A percentile compares a stretch with the other conserved stretches of the same genome.
phyloP scores from a whole-genome alignment of 78 protist genomes.

The Dictyostelium brefeldianum region DNA sequence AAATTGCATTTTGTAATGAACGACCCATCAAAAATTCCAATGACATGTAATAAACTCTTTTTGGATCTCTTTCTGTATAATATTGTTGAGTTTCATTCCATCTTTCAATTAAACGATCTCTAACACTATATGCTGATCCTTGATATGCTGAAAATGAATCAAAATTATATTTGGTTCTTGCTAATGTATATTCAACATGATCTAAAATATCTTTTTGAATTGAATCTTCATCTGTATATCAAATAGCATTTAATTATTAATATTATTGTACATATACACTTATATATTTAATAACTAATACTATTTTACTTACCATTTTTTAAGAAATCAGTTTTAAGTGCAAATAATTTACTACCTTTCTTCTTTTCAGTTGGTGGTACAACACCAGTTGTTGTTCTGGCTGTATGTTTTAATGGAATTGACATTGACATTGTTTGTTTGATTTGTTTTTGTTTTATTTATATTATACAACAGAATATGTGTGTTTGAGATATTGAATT shows the following conservation, averaged over 20 bases:
- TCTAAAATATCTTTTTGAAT: slow-evolving; percentile 84
- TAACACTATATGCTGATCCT: slow-evolving; percentile 87
- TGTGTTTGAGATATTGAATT: background rate
- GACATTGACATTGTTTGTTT: slow-evolving; percentile 21
- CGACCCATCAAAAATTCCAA: slow-evolving; percentile 96
- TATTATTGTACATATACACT: no score
- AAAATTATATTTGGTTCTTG: slow-evolving; percentile 84
- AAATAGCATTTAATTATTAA: no score
- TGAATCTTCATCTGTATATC: slow-evolving; percentile 77
- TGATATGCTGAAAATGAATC: slow-evolving; percentile 83
- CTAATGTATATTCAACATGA: slow-evolving; percentile 90
- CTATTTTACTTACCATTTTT: slow-evolving; percentile 67
- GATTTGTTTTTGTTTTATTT: background rate
- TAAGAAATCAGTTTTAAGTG: slow-evolving; percentile 66
- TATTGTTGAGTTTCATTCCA: slow-evolving; percentile 87
- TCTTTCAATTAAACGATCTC: slow-evolving; percentile 89
- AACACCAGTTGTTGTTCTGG: slow-evolving; percentile 82
- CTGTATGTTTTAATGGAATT: slow-evolving; percentile 74
- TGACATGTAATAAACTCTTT: slow-evolving; percentile 95
- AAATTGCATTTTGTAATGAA: slow-evolving; percentile 89
- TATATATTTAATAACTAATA: no score
- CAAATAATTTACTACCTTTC: slow-evolving; percentile 72
- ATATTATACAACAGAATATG: background rate
- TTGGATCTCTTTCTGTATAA: slow-evolving; percentile 80
- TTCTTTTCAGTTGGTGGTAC: slow-evolving; percentile 82